These are phyloP conservation scores for Coprinopsis marcescibilis DNA, from an alignment of 768 basidiomycete species.

Conservation along the genomic window DNA sequence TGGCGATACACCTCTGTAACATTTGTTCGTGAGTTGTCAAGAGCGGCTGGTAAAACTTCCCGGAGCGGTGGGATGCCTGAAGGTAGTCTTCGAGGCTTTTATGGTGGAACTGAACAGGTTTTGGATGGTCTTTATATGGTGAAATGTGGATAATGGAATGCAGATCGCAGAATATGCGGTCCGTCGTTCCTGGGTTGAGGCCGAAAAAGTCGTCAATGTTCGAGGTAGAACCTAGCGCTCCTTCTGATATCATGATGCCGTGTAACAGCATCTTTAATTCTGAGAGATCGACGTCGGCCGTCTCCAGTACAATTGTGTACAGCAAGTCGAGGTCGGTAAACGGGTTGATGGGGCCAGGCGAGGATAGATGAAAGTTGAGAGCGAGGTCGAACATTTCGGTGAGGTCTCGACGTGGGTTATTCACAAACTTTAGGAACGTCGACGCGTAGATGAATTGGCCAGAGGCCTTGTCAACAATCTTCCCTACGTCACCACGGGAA, in stretches of 20 bases:
- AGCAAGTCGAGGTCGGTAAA: conserved; percentile 3
- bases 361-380: neutral
- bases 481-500: neutral
- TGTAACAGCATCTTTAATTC: neutral
- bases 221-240: too few relatives aligned
- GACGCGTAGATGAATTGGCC: conserved; percentile 7
- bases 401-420: conserved; percentile 3
- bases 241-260: neutral
- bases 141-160: neutral
- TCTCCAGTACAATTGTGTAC: neutral
- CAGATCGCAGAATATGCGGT: neutral
- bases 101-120: conserved; percentile 1
- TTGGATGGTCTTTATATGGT: neutral
- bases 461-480: neutral
- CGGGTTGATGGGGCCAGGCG: neutral
- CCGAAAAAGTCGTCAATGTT: neutral
- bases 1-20: too few relatives aligned
- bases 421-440: conserved; percentile 6
- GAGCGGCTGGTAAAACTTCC: neutral
- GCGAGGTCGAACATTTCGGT: neutral
- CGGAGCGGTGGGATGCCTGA: neutral
- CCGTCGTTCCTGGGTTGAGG: neutral
- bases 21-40: neutral
- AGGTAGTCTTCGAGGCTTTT: conserved; percentile 2
- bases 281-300: neutral